Conservation (phyloP, 495 filamentous ascomycete genomes). For the Amniculicola lignicola region DNA sequence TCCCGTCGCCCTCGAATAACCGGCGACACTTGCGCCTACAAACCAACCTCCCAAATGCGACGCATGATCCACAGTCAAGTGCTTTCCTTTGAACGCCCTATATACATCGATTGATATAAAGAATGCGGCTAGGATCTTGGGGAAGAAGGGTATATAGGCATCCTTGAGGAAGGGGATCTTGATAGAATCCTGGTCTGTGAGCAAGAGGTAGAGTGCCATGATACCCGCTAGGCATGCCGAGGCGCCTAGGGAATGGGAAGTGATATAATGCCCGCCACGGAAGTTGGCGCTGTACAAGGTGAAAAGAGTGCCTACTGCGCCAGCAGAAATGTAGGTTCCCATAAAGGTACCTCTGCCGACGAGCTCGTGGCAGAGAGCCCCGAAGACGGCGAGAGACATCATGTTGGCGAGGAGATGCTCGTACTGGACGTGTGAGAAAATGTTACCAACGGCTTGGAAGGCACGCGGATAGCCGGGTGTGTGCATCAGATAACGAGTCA, state of each 20-base stretch:
- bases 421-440: slow-evolving; percentile 74
- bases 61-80: slow-evolving; percentile 11
- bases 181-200: slow-evolving; percentile 17
- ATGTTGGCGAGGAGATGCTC: slow-evolving; percentile 72
- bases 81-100: not conserved
- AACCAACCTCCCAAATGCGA: slow-evolving; percentile 23
- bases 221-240: slow-evolving; percentile 23
- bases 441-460: slow-evolving; percentile 61
- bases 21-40: slow-evolving; percentile 7
- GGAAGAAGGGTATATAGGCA: slow-evolving; percentile 10
- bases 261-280: not conserved
- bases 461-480: slow-evolving; percentile 66
- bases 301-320: slow-evolving; percentile 55
- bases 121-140: slow-evolving; percentile 4
- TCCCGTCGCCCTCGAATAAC: slow-evolving; percentile 5
- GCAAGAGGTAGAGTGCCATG: slow-evolving; percentile 2
- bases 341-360: slow-evolving; percentile 83
- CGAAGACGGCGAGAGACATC: slow-evolving; percentile 57
- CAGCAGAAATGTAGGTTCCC: slow-evolving; percentile 67
- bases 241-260: slow-evolving; percentile 19
- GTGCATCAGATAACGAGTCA: slow-evolving; percentile 77
- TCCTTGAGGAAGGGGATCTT: slow-evolving; percentile 18
- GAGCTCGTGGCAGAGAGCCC: slow-evolving; percentile 71
- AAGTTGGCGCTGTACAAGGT: slow-evolving; percentile 27
- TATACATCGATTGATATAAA: slow-evolving; percentile 10